Conservation (phyloP, 805 yeast species). For the Spathaspora gorwiae region DNA sequence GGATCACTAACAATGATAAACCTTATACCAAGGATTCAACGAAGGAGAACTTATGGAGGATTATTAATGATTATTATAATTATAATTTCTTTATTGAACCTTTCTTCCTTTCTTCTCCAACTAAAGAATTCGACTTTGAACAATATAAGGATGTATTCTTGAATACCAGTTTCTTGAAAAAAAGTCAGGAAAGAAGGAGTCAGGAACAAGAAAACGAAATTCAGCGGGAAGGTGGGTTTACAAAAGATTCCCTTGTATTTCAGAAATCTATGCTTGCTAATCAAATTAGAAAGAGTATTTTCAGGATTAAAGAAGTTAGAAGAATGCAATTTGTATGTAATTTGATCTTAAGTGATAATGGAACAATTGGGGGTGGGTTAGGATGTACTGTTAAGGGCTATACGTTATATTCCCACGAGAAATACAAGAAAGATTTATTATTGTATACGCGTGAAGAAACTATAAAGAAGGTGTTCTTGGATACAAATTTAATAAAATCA, state of each 20-base stretch:
- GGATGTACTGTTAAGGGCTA: slow-evolving; percentile 70
- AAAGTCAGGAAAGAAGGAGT: slow-evolving; percentile 2
- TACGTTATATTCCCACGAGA: slow-evolving; percentile 54
- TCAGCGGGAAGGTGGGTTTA: slow-evolving; percentile 2
- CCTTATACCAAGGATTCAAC: slow-evolving; percentile 50
- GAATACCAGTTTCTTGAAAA: slow-evolving; percentile 40
- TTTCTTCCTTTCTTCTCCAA: slow-evolving; percentile 37
- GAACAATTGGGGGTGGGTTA: slow-evolving; percentile 33
- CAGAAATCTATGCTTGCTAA: slow-evolving; percentile 10
- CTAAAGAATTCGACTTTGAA: slow-evolving; percentile 24
- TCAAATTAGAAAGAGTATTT: slow-evolving; percentile 24
- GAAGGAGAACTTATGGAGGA: slow-evolving; percentile 48
- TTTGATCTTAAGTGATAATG: slow-evolving; percentile 49
- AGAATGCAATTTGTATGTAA: slow-evolving; percentile 61
- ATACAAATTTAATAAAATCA: slow-evolving; percentile 33
- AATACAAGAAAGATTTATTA: slow-evolving; percentile 28
- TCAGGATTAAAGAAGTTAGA: slow-evolving; percentile 56
- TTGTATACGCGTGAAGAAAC: slow-evolving; percentile 11
- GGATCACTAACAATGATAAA: slow-evolving; percentile 71
- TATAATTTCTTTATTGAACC: slow-evolving; percentile 56
- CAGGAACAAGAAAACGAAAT: slow-evolving; percentile 5
- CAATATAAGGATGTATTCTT: slow-evolving; percentile 56
- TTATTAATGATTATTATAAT: slow-evolving; percentile 58
- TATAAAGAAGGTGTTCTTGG: slow-evolving; percentile 48
- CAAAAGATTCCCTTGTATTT: slow-evolving; percentile 12